Evolutionary conservation across 2,329 filamentous ascomycete species (phyloP).

Genomic region (Ascochyta pisi): DNA sequence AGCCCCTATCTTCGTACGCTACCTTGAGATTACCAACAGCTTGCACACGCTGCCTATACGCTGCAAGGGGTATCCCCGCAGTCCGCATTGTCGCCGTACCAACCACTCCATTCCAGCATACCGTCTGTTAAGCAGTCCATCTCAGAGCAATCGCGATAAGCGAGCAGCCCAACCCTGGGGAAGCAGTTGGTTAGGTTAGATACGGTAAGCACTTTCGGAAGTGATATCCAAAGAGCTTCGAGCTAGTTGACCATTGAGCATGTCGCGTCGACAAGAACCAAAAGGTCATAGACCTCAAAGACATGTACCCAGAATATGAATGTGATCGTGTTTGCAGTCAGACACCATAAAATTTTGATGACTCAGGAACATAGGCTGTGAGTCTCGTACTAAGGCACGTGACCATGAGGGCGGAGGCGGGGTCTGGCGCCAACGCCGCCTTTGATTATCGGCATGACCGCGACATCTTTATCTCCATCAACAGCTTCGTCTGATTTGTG

Average conservation of each 20-base stretch:
- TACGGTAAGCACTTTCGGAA: constrained; percentile 60
- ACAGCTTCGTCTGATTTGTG: no score
- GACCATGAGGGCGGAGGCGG: no score
- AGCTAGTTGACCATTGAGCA: constrained; percentile 56
- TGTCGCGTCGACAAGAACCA: constrained; percentile 58
- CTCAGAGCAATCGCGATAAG: constrained; percentile 59
- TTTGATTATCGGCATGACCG: no score
- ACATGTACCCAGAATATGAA: not conserved
- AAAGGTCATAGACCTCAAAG: constrained; percentile 51
- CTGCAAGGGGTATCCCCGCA: constrained; percentile 45
- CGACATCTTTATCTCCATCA: no score
- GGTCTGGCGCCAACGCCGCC: no score
- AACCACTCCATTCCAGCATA: constrained; percentile 59
- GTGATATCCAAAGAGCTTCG: constrained; percentile 52
- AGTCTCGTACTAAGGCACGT: no score
- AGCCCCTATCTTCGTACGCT: constrained; percentile 52
- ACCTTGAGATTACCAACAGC: constrained; percentile 46
- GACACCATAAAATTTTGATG: not conserved
- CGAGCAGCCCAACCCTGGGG: constrained; percentile 58
- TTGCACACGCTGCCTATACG: constrained; percentile 56
- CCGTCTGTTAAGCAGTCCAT: constrained; percentile 13
- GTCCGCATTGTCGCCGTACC: constrained; percentile 43
- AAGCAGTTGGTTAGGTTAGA: constrained; percentile 59
- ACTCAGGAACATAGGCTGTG: not conserved
- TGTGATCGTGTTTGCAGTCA: constrained; percentile 1